phyloP scores from a whole-genome alignment of 31 red algal genomes.

The Asparagopsis taxiformis region DNA sequence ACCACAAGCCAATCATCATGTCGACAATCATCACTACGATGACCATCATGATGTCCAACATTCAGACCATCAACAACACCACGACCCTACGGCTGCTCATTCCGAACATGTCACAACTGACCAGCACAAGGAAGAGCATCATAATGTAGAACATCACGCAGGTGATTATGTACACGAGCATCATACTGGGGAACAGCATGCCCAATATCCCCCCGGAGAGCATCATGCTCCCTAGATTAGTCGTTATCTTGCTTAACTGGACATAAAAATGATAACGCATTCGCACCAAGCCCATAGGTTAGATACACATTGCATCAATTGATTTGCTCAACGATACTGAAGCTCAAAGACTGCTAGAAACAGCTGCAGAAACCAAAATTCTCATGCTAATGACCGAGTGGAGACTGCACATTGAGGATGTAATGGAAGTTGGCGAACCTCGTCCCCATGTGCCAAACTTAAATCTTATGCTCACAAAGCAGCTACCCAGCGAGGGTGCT shows the following conservation, averaged over 20 bases:
- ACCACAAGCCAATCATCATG: conserved; percentile 11
- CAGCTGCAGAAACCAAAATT: too few relatives aligned
- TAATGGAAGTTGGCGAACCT: too few relatives aligned
- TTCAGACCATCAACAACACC: not conserved
- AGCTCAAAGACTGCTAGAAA: too few relatives aligned
- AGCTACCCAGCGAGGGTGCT: too few relatives aligned
- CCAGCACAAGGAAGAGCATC: conserved; percentile 6
- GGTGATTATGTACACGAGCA: not conserved
- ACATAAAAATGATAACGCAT: not conserved
- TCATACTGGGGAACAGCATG: conserved; percentile 8
- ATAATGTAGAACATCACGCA: conserved; percentile 6
- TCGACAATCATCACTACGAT: conserved; percentile 18
- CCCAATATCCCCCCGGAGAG: not conserved
- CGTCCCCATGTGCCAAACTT: too few relatives aligned
- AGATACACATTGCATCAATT: too few relatives aligned
- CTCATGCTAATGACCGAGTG: too few relatives aligned
- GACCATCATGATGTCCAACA: conserved; percentile 15
- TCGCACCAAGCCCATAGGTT: too few relatives aligned
- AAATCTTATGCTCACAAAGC: too few relatives aligned
- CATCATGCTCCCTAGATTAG: not conserved
- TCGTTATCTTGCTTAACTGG: not conserved
- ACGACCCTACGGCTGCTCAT: not conserved
- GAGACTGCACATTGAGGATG: too few relatives aligned
- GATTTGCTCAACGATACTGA: too few relatives aligned
- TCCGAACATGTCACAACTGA: conserved; percentile 8